Conservation (phyloP, 306 rosid species). For the Cicer yamashitae region DNA sequence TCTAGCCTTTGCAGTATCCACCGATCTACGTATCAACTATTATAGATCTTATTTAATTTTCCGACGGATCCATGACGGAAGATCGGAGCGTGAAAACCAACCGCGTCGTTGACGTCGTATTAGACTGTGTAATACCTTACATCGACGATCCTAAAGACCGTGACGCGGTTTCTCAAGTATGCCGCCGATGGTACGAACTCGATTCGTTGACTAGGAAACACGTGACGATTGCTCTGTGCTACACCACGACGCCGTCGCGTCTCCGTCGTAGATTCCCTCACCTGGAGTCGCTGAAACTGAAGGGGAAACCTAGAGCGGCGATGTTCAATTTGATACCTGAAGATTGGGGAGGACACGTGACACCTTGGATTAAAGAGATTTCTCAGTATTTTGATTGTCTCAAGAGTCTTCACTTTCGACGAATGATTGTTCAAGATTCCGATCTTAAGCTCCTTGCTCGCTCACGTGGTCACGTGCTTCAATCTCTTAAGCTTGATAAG, state of each 20-base stretch:
- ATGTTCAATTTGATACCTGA: constrained; percentile 96
- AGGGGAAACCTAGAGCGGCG: constrained; percentile 95
- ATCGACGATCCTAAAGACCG: constrained; percentile 79
- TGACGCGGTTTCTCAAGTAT: constrained; percentile 84
- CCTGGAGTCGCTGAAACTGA: constrained; percentile 78
- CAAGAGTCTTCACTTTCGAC: constrained; percentile 80
- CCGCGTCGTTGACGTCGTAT: constrained; percentile 60
- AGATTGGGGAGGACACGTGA: constrained; percentile 95
- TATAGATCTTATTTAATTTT: neutral
- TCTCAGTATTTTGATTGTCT: constrained; percentile 65
- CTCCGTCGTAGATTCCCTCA: constrained; percentile 69
- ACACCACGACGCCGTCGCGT: constrained; percentile 81
- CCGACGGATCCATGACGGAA: constrained; percentile 37
- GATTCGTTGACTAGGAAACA: constrained; percentile 87
- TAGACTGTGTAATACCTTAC: constrained; percentile 77
- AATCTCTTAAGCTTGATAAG: constrained; percentile 75
- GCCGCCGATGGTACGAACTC: constrained; percentile 86
- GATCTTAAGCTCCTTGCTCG: constrained; percentile 75
- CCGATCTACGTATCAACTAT: no score
- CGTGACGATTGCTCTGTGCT: constrained; percentile 92
- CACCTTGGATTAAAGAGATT: constrained; percentile 84
- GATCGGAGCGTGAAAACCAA: constrained; percentile 39
- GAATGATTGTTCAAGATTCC: constrained; percentile 84
- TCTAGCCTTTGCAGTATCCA: no score
- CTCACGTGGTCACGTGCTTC: constrained; percentile 76